Evolutionary conservation across 495 filamentous ascomycete species (phyloP), one percentile per base, ranked within the genome.

Genomic region (Aeminium ludgeri): DNA sequence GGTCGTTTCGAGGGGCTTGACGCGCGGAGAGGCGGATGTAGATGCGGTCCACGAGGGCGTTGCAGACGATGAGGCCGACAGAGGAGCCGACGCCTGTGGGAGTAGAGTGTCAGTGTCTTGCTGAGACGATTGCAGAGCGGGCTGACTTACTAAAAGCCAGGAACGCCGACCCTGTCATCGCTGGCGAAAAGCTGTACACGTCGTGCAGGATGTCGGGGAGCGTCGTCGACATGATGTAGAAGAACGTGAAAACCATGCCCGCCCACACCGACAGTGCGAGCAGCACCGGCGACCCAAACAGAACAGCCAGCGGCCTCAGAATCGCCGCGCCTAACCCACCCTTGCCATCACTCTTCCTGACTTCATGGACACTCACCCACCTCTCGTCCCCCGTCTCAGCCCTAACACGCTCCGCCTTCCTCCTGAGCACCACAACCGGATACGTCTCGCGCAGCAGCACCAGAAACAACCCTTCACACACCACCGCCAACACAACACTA

Each of bases 181-280:
- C 59, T 1, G 69, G 62, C 6, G 61, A 54, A 17, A 73, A 58
- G 5, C 51, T 46, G 44, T 76, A 76, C 0, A 57, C 23, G 1
- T 62, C 52, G 36, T 61, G 43, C 18, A 74, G 43, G 20, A 73
- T 66, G 4, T 65, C 67, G 2, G 72, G 58, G 11, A 74, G 38
- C 6, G 69, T 70, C 6, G 65, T 69, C 19, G 60, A 57, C 46
- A 69, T 55, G 36, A 74, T 52, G 49, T 76, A 76, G 40, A 63
- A 73, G 34, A 61, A 72, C 2, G 59, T 55, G 44, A 73, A 74
- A 8, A 62, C 45, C 11, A 74, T 47, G 0, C 60, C 58, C 10
- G 66, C 69, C 37, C 66, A 68, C 10, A 73, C 33, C 5, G 66
- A 60, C 50, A 74, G 12, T 13, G 57, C 55, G 53, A 67, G 58